Evolutionary conservation across 345 rosid species (phyloP).

Genomic region (Salix suchowensis): DNA sequence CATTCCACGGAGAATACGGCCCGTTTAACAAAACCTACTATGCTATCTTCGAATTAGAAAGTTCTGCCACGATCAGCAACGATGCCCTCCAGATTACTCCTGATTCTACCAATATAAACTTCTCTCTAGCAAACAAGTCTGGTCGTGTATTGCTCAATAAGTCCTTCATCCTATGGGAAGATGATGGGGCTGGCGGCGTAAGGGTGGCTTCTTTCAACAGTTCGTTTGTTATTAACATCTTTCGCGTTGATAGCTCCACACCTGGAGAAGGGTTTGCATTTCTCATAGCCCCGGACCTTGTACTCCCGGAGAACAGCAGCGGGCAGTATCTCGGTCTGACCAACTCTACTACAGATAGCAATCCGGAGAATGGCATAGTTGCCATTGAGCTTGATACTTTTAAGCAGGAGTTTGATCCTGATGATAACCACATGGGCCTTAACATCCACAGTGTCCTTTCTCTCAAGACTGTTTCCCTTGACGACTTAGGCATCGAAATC

Average conservation of each 20-base stretch:
- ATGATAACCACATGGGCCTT: conserved; percentile 48
- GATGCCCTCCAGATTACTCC: conserved; percentile 51
- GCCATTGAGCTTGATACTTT: conserved; percentile 53
- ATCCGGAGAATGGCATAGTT: conserved; percentile 33
- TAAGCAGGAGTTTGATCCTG: conserved; percentile 43
- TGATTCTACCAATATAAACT: conserved; percentile 28
- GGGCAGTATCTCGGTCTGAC: conserved; percentile 51
- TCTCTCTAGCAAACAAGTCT: conserved; percentile 26
- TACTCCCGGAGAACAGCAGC: conserved; percentile 31
- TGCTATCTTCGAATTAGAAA: conserved; percentile 1
- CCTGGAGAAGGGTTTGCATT: conserved; percentile 53
- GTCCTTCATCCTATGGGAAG: conserved; percentile 37
- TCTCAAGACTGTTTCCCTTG: conserved; percentile 12
- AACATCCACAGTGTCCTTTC: conserved; percentile 41
- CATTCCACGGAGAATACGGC: conserved; percentile 5
- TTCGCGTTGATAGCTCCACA: conserved; percentile 7
- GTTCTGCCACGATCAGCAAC: conserved; percentile 32
- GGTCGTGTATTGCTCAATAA: conserved; percentile 37
- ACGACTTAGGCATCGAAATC: conserved; percentile 29
- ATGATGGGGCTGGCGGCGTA: background rate
- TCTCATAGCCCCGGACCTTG: conserved; percentile 38
- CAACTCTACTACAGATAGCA: conserved; percentile 44
- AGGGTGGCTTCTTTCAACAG: conserved; percentile 51
- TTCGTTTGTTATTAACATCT: conserved; percentile 44
- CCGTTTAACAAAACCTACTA: conserved; percentile 29